Evolutionary conservation across 208 protist species (phyloP).

Genomic region (Trypanosoma brucei): DNA sequence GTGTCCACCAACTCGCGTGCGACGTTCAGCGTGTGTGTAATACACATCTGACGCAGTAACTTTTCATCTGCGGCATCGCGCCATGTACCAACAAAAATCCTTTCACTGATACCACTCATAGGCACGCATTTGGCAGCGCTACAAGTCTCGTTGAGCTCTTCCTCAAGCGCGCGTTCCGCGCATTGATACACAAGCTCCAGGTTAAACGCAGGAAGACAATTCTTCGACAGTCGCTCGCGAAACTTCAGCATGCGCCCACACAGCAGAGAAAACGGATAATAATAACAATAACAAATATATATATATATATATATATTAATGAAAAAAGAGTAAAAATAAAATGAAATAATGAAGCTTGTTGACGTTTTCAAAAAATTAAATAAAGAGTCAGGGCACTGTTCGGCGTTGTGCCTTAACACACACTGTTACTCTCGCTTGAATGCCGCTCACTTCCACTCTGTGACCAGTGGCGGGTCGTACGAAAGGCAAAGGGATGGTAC

Average conservation of each 20-base stretch:
- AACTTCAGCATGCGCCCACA: constrained; percentile 31
- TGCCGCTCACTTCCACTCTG: too few relatives aligned
- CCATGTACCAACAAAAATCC: constrained; percentile 71
- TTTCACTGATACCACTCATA: constrained; percentile 56
- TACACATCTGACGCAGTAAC: constrained; percentile 36
- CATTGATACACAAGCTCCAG: constrained; percentile 41
- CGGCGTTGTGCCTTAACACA: too few relatives aligned
- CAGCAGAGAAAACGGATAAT: not conserved
- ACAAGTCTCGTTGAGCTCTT: constrained; percentile 28
- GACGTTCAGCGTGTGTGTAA: constrained; percentile 79
- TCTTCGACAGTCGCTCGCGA: constrained; percentile 27
- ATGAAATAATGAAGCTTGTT: too few relatives aligned
- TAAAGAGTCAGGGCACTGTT: too few relatives aligned
- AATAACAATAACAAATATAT: not conserved
- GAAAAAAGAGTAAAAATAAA: too few relatives aligned
- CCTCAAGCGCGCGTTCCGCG: constrained; percentile 9
- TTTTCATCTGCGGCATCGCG: constrained; percentile 55
- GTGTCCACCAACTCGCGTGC: constrained; percentile 50
- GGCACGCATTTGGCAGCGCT: constrained; percentile 63
- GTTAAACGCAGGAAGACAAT: constrained; percentile 51
- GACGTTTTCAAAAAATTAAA: too few relatives aligned
- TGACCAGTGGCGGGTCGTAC: too few relatives aligned
- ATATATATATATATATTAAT: too few relatives aligned
- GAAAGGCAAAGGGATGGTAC: too few relatives aligned
- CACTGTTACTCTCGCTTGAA: too few relatives aligned